Conservation (phyloP, 2,329 filamentous ascomycete species). For the Aspergillus caelatus region DNA sequence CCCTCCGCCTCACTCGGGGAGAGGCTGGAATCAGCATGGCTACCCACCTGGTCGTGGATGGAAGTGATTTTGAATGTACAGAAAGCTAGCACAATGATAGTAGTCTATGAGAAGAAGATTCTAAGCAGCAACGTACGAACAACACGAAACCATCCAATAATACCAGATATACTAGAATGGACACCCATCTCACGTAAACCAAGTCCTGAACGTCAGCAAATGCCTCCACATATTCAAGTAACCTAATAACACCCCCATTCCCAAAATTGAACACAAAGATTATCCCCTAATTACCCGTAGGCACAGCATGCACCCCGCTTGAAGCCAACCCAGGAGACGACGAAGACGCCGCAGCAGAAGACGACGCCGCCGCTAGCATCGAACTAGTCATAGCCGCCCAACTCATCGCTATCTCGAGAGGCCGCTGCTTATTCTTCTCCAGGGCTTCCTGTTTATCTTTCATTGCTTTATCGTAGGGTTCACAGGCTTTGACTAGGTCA, state of each 20-base stretch:
- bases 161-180: not conserved
- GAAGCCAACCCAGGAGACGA: not conserved
- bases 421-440: constrained; percentile 7
- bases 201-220: not conserved
- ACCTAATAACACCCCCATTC: not conserved
- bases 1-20: constrained; percentile 33
- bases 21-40: constrained; percentile 23
- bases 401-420: not conserved
- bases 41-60: constrained; percentile 22
- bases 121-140: not conserved
- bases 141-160: not conserved
- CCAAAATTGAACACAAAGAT: not conserved
- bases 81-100: not conserved
- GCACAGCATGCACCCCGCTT: not conserved
- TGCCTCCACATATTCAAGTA: too few species aligned
- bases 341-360: not conserved
- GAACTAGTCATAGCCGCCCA: not conserved
- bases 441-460: constrained; percentile 23
- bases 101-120: not conserved
- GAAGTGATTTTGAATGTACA: constrained; percentile 11
- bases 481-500: constrained; percentile 22
- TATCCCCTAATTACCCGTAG: not conserved
- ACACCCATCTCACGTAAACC: not conserved
- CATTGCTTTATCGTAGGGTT: constrained; percentile 26
- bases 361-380: not conserved